Conservation (phyloP, 495 filamentous ascomycete species). For the Tuber umbilicatum region DNA sequence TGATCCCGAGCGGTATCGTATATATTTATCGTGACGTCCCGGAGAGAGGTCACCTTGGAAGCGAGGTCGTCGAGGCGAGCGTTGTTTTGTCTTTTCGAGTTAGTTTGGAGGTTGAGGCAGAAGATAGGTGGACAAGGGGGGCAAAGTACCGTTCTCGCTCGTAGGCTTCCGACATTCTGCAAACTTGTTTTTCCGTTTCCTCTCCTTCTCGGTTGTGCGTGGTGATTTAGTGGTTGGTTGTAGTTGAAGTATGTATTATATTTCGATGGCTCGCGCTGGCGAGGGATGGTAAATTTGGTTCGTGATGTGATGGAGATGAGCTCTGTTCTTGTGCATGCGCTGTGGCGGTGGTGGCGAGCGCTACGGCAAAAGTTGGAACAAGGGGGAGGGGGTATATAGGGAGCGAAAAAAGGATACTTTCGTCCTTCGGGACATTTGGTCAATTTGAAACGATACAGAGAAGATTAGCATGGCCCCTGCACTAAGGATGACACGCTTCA, state of each 20-base stretch:
- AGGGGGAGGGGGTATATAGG: too few relatives aligned
- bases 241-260: too few relatives aligned
- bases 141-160: conserved; percentile 63
- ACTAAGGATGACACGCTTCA: conserved; percentile 99
- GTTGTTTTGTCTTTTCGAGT: conserved; percentile 72
- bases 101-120: neutral
- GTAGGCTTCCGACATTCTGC: conserved; percentile 85
- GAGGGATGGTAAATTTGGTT: too few relatives aligned
- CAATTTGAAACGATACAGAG: conserved; percentile 78
- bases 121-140: neutral
- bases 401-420: neutral
- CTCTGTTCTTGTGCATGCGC: too few relatives aligned
- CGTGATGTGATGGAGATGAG: too few relatives aligned
- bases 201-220: too few relatives aligned
- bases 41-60: conserved; percentile 80
- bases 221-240: neutral
- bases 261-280: too few relatives aligned
- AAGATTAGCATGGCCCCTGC: conserved; percentile 99
- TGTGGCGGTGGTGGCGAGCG: too few relatives aligned
- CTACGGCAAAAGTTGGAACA: too few relatives aligned
- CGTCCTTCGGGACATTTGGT: conserved; percentile 71
- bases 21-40: conserved; percentile 96
- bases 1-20: conserved; percentile 89
- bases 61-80: conserved; percentile 85
- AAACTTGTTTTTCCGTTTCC: neutral